Percentiles rank a stretch among this genome's conserved stretches.
These are phyloP conservation scores for Nannizziopsis barbatae DNA, from an alignment of 2,329 filamentous ascomycete genomes.

Conservation along the genomic window DNA sequence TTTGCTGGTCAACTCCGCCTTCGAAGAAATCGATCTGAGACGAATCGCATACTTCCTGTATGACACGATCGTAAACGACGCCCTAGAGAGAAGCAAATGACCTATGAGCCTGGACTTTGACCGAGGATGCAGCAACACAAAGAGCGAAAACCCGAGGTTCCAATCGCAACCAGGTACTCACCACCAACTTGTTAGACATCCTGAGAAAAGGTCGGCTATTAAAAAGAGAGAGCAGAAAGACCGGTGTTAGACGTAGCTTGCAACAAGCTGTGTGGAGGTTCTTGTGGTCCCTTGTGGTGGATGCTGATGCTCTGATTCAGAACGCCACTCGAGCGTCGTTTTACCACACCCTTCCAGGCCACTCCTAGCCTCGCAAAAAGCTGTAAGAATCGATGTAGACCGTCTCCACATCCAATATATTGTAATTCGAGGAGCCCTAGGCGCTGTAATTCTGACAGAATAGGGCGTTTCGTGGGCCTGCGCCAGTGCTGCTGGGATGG, in stretches of 20 bases:
- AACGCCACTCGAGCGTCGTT: neutral
- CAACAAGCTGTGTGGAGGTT: constrained; percentile 12
- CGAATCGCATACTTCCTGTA: constrained; percentile 81
- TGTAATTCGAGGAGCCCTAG: neutral
- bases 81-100: constrained; percentile 41
- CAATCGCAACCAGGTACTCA: constrained; percentile 26
- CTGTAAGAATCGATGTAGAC: constrained; percentile 3
- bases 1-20: constrained; percentile 77
- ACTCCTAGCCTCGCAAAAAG: constrained; percentile 3
- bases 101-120: neutral
- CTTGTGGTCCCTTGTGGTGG: constrained; percentile 5
- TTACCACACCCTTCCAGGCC: neutral
- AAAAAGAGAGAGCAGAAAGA: neutral
- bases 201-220: constrained; percentile 5
- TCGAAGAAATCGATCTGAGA: constrained; percentile 96
- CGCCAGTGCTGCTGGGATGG: constrained; percentile 11
- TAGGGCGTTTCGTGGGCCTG: constrained; percentile 1
- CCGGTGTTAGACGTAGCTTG: constrained; percentile 3
- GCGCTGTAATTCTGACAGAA: neutral
- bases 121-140: constrained; percentile 1
- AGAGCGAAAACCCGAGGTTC: constrained; percentile 9
- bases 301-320: neutral
- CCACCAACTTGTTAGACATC: constrained; percentile 42
- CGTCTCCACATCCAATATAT: neutral
- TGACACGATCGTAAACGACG: constrained; percentile 76